phyloP scores from a whole-genome alignment of 2,329 filamentous ascomycete genomes.

The Aspergillus ibericus region DNA sequence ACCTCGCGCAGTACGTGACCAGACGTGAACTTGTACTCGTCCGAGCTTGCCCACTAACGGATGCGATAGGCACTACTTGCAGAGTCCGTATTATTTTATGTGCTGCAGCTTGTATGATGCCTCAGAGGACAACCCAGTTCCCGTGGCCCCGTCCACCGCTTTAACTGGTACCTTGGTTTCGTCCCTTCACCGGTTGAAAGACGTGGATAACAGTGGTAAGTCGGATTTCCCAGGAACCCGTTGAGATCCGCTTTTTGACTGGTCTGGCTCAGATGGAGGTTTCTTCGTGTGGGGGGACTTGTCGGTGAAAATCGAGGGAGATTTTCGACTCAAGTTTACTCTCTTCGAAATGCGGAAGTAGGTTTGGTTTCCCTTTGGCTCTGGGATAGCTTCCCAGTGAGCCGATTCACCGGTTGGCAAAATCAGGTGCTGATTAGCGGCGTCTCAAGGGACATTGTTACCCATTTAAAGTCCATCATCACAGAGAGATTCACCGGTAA shows the following conservation, averaged over 20 bases:
- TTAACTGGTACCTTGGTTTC: slow-evolving; percentile 74
- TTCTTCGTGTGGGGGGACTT: slow-evolving; percentile 93
- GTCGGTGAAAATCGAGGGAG: slow-evolving; percentile 72
- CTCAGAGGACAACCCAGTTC: slow-evolving; percentile 46
- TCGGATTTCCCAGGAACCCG: background rate
- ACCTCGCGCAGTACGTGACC: slow-evolving; percentile 60
- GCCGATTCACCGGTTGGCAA: background rate
- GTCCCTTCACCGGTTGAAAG: slow-evolving; percentile 78
- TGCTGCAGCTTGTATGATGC: slow-evolving; percentile 57
- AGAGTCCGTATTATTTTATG: slow-evolving; percentile 67
- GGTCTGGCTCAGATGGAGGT: slow-evolving; percentile 60
- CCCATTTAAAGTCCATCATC: slow-evolving; percentile 55
- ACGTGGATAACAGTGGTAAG: slow-evolving; percentile 65
- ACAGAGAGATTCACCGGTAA: slow-evolving; percentile 70
- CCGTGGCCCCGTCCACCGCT: slow-evolving; percentile 51
- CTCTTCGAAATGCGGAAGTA: slow-evolving; percentile 71
- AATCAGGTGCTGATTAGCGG: slow-evolving; percentile 19
- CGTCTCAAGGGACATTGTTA: slow-evolving; percentile 42
- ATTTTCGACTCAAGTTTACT: slow-evolving; percentile 72
- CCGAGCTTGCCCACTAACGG: slow-evolving; percentile 15
- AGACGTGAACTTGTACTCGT: background rate
- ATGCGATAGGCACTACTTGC: slow-evolving; percentile 56
- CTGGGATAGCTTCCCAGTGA: background rate
- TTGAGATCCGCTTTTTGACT: slow-evolving; percentile 7
- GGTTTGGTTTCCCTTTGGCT: slow-evolving; percentile 27